phyloP scores from a whole-genome alignment of 1,139 yeast species.

The Hanseniaspora sp. region DNA sequence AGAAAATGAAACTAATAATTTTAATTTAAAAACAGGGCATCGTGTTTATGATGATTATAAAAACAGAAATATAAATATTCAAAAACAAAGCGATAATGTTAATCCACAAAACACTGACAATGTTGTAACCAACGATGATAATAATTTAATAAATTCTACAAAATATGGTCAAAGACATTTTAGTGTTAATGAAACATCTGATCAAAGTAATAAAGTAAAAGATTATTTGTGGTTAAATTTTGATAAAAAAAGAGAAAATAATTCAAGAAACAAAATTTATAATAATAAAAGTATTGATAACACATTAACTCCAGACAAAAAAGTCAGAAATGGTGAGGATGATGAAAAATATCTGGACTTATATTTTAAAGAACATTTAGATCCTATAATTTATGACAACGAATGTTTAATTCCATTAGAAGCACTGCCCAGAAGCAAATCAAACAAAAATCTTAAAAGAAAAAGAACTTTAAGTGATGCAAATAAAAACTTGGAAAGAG shows the following conservation, averaged over 20 bases:
- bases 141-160: too few relatives aligned
- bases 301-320: background rate
- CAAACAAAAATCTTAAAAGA: conserved; percentile 16
- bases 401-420: conserved; percentile 16
- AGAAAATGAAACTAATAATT: conserved; percentile 45
- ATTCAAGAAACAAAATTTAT: background rate
- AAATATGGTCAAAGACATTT: background rate
- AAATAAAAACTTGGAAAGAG: conserved; percentile 13
- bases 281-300: background rate
- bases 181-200: conserved; percentile 12
- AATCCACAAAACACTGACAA: too few relatives aligned
- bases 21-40: conserved; percentile 40
- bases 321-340: conserved; percentile 6
- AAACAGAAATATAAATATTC: conserved; percentile 28
- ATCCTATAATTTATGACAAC: conserved; percentile 13
- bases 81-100: too few relatives aligned
- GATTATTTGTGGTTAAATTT: conserved; percentile 9
- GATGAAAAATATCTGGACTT: conserved; percentile 8
- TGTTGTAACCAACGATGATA: too few relatives aligned
- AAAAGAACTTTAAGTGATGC: conserved; percentile 16
- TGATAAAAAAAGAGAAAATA: background rate
- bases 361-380: conserved; percentile 12
- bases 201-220: background rate
- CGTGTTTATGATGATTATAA: conserved; percentile 39
- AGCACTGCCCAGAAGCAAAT: conserved; percentile 14